Percentiles rank a stretch among this genome's conserved stretches.
Evolutionary conservation across 1,284 basidiomycete species (phyloP).

Genomic region (Papiliotrema flavescens): DNA sequence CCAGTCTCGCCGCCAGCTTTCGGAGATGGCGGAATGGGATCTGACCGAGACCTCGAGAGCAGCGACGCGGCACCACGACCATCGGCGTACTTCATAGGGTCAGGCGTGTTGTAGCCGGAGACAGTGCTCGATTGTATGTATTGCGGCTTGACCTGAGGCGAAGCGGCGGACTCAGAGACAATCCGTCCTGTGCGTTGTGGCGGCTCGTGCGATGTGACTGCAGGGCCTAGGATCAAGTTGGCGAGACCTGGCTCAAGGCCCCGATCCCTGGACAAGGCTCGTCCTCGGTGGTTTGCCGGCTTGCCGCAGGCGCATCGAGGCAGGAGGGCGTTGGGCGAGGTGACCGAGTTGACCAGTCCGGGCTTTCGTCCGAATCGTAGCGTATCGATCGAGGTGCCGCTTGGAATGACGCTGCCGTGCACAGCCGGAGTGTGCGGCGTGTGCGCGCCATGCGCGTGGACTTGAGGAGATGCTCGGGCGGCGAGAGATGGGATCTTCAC

Average conservation of each 20-base stretch:
- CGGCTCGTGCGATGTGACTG: conserved; percentile 13
- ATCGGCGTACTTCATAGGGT: conserved; percentile 4
- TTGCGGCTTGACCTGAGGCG: neutral
- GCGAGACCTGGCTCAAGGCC: conserved; percentile 31
- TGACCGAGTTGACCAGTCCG: conserved; percentile 38
- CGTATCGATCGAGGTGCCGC: conserved; percentile 39
- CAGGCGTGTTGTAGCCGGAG: conserved; percentile 9
- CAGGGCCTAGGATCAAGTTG: conserved; percentile 31
- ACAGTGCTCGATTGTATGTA: conserved; percentile 2
- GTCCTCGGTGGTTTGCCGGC: conserved; percentile 31
- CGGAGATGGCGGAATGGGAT: conserved; percentile 30
- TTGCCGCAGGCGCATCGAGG: conserved; percentile 44
- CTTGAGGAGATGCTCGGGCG: conserved; percentile 10
- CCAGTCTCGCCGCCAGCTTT: conserved; percentile 1
- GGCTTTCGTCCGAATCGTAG: conserved; percentile 45
- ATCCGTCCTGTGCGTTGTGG: conserved; percentile 12
- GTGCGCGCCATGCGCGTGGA: conserved; percentile 4
- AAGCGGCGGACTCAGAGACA: conserved; percentile 20
- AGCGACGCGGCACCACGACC: conserved; percentile 19
- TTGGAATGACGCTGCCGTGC: conserved; percentile 16
- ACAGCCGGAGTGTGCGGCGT: conserved; percentile 12
- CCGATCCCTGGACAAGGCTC: conserved; percentile 25
- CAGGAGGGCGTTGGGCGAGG: conserved; percentile 40
- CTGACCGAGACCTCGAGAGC: conserved; percentile 41
- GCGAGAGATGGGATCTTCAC: conserved; percentile 38